phyloP scores from a whole-genome alignment of 1,284 basidiomycete species.

The Ustilago trichophora region DNA sequence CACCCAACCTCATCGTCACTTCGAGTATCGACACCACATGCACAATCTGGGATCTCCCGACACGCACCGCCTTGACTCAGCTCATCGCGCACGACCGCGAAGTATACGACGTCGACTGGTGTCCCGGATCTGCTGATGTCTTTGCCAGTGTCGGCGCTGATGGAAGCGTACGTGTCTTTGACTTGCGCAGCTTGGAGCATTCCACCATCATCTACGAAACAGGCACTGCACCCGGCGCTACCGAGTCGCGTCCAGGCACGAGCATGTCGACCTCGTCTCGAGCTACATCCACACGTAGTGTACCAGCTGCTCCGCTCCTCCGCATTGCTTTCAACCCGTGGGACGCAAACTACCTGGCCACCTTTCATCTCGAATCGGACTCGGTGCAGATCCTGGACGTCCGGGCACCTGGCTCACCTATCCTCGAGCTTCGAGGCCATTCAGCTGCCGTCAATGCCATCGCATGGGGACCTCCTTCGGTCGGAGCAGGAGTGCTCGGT shows the following conservation, averaged over 20 bases:
- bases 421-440: slow-evolving; percentile 64
- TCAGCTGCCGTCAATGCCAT: slow-evolving; percentile 62
- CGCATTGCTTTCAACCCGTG: slow-evolving; percentile 67
- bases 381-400: slow-evolving; percentile 65
- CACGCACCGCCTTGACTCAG: slow-evolving; percentile 93
- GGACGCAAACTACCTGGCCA: slow-evolving; percentile 67
- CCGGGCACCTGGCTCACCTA: slow-evolving; percentile 64
- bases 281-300: slow-evolving; percentile 33
- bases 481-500: slow-evolving; percentile 47
- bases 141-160: slow-evolving; percentile 99
- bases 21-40: slow-evolving; percentile 73
- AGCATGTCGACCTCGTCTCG: slow-evolving; percentile 42
- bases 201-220: slow-evolving; percentile 96
- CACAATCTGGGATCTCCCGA: slow-evolving; percentile 86
- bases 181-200: slow-evolving; percentile 93
- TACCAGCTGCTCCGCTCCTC: slow-evolving; percentile 54
- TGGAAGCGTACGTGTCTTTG: slow-evolving; percentile 93
- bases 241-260: slow-evolving; percentile 49
- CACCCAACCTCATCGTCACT: slow-evolving; percentile 66
- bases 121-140: slow-evolving; percentile 96
- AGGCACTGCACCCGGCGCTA: slow-evolving; percentile 38
- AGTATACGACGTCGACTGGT: slow-evolving; percentile 96
- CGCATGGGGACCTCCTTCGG: slow-evolving; percentile 63
- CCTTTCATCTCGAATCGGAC: slow-evolving; percentile 64
- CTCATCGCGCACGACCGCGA: slow-evolving; percentile 90